Base-by-base conservation (phyloP, 805 yeast species). In the Schwanniomyces polymorphus region DNA sequence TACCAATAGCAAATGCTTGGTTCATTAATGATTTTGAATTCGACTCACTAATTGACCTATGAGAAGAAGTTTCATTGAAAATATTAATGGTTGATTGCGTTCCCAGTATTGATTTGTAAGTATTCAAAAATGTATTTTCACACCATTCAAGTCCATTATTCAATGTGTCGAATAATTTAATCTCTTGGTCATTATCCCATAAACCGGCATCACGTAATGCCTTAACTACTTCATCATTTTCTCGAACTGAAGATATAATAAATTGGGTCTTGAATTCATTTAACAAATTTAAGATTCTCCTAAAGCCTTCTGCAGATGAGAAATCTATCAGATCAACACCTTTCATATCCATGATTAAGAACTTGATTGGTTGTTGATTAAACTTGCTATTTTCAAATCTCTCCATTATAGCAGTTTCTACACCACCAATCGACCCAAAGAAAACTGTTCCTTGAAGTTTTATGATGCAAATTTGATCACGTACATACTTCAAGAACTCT, bases 101-200 rank as follows among this genome's bases (percentile, higher is more conserved):
- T 65, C 21, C 67, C 56, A 62, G 58, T 33, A 67, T 53, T 34
- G 60, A 46, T 54, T 76, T 82, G 62, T 85, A 85, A 26, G 83
- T 80, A 43, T 79, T 74, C 57, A 94, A 75, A 56, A 91, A 90
- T 56, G 86, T 85, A 67, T 94, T 92, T 64, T 94, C 99, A 72
- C 97, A 90, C 97, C 97, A 92, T 66, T 94, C 98, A 38, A 94
- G 75, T 0, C 97, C 96, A 46, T 86, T 80, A 61, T 94, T 94
- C 56, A 94, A 75, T 45, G 88, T 86, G 45, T 79, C 80, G 61
- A 91, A 92, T 38, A 91, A 74, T 55, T 83, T 84, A 49, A 82
- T 80, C 21, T 58, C 52, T 31, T 56, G 64, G 48, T 63, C 63
- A 17, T 59, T 56, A 39, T 74, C 82, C 78, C 91, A 83, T 17